Evolutionary conservation across 495 filamentous ascomycete species (phyloP), one percentile per base, ranked within the genome.

Genomic region (Penicillium cinerascens): DNA sequence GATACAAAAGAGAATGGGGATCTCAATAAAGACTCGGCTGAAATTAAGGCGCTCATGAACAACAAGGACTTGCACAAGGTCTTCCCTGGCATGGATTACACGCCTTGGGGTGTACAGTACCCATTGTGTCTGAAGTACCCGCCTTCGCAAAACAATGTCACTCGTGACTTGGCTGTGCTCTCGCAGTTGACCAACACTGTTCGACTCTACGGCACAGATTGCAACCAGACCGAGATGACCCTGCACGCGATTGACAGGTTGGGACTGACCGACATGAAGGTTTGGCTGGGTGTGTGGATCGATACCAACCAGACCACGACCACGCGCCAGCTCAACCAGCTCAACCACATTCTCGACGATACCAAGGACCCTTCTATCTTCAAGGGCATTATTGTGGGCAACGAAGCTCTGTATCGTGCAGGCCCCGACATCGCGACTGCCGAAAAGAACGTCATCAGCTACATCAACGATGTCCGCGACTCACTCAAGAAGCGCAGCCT

Each of bases 51-150:
- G 5, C 74, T 97, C 11, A 78, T 97, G 79, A 83, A 85, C 59
- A 96, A 96, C 66, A 55, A 68, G 0, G 69, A 89, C 54, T 77
- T 98, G 13, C 89, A 95, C 72, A 95, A 90, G 66, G 92, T 97
- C 10, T 97, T 98, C 65, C 89, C 90, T 0, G 93, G 91, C n/a
- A 87, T 98, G 56, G 93, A 96, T 69, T 98, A 98, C 64, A 97
- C 92, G 0, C 91, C 93, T 0, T 82, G 92, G 68, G 88, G 92
- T 62, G 82, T 89, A 0, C 91, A 96, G 62, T 96, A 92, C 58
- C 93, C 93, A 8, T 85, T 86, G 3, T 98, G 93, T 70, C 55
- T 92, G 36, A 74, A 77, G 49, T 79, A 85, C 60, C 88, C 88
- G 5, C 87, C 92, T 0, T 87, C 82, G 4, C 93, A 96, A 66